Conservation (phyloP, 352 stramenopile genomes). For the Nothophytophthora sp. region DNA sequence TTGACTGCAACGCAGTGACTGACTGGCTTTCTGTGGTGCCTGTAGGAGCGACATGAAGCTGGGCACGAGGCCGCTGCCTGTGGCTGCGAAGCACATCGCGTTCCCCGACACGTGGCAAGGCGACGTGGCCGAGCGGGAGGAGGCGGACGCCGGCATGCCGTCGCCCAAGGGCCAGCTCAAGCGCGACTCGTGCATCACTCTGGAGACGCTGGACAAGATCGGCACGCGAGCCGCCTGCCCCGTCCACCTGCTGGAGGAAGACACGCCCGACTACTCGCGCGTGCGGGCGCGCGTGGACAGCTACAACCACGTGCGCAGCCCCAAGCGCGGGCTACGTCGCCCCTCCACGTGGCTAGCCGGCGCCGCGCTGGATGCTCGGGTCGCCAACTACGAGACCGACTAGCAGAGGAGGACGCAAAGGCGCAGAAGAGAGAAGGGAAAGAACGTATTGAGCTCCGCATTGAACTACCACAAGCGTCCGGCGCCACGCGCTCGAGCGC, state of each 20-base stretch:
- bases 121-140: slow-evolving; percentile 22
- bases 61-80: slow-evolving; percentile 51
- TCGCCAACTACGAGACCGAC: slow-evolving; percentile 23
- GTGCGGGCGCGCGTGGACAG: slow-evolving; percentile 56
- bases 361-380: slow-evolving; percentile 23
- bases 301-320: slow-evolving; percentile 56
- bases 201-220: slow-evolving; percentile 81
- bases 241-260: slow-evolving; percentile 63
- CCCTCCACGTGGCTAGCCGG: slow-evolving; percentile 57
- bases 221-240: slow-evolving; percentile 69
- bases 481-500: too few relatives aligned
- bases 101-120: slow-evolving; percentile 40
- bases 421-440: neutral
- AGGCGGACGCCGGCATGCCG: slow-evolving; percentile 53
- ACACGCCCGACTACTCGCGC: slow-evolving; percentile 56
- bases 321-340: slow-evolving; percentile 46
- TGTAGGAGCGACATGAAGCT: slow-evolving; percentile 74
- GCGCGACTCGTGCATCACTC: slow-evolving; percentile 46
- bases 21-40: neutral
- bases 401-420: neutral
- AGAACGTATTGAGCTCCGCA: too few relatives aligned
- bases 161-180: slow-evolving; percentile 54
- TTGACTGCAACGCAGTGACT: neutral
- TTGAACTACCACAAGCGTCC: too few relatives aligned
- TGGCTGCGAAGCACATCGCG: slow-evolving; percentile 45